Evolutionary conservation across 805 yeast genomes (phyloP).

Genomic region (Starmera amethionina): DNA sequence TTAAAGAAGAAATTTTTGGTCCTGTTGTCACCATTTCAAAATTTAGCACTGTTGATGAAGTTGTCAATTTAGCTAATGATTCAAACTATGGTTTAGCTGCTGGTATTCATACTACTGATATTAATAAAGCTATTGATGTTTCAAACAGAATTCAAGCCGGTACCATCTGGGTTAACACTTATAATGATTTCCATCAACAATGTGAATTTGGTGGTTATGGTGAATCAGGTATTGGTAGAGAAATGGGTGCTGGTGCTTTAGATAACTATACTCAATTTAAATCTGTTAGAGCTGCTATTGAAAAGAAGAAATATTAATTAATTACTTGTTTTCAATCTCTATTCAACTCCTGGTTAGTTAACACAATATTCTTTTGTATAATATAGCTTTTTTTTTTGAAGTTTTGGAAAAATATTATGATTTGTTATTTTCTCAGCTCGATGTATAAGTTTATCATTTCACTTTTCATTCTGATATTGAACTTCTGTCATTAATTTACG

Average conservation of each 20-base stretch:
- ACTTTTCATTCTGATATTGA: no score
- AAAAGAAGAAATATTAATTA: conserved; percentile 10
- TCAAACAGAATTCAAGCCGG: conserved; percentile 75
- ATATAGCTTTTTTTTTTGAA: no score
- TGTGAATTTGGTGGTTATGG: conserved; percentile 94
- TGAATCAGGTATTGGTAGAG: conserved; percentile 88
- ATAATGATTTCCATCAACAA: conserved; percentile 78
- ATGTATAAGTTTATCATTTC: no score
- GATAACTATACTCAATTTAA: conserved; percentile 79
- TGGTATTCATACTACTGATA: conserved; percentile 72
- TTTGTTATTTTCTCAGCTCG: no score
- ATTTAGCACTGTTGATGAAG: conserved; percentile 79
- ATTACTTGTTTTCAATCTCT: not conserved
- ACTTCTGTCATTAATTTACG: no score
- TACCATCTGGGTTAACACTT: conserved; percentile 85
- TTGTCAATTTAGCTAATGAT: conserved; percentile 66
- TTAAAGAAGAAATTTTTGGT: conserved; percentile 78
- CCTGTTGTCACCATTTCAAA: conserved; percentile 83
- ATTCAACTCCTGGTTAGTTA: no score
- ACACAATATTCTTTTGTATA: no score
- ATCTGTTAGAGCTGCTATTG: conserved; percentile 51
- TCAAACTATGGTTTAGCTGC: conserved; percentile 84
- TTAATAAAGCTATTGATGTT: conserved; percentile 68
- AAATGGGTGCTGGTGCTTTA: conserved; percentile 83
- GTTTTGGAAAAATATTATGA: no score